Conservation (phyloP, 2,329 filamentous ascomycete genomes). For the Harringtonia lauricola region DNA sequence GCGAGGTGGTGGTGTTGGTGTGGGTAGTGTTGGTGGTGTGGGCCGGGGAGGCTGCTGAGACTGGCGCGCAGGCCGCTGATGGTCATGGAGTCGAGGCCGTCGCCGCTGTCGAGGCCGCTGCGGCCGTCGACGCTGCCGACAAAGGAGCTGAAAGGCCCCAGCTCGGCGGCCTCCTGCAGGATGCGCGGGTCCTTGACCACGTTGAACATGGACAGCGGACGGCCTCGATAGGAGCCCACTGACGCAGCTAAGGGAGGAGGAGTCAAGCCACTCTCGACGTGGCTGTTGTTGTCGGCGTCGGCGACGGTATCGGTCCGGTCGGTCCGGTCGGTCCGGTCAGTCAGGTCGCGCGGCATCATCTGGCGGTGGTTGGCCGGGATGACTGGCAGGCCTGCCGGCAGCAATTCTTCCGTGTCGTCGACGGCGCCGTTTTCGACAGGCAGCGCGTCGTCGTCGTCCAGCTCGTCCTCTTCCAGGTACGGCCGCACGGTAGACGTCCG, state of each 20-base stretch:
- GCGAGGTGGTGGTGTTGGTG: no score
- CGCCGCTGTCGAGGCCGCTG: no score
- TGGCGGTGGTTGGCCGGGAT: not conserved
- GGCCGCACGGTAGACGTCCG: conserved; percentile 2
- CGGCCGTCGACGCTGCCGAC: conserved; percentile 26
- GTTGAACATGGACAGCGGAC: conserved; percentile 21
- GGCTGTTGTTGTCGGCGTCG: not conserved
- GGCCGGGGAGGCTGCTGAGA: no score
- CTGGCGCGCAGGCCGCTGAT: no score
- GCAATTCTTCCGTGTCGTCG: not conserved
- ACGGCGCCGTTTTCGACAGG: not conserved
- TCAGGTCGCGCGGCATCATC: not conserved
- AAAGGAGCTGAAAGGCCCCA: conserved; percentile 26
- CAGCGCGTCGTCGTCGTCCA: conserved; percentile 5
- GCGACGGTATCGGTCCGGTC: not conserved
- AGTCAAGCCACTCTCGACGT: not conserved
- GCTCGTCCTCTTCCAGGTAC: conserved; percentile 1
- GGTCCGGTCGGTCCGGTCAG: not conserved
- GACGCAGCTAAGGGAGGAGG: conserved; percentile 15
- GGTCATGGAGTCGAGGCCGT: no score
- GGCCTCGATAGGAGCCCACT: conserved; percentile 29
- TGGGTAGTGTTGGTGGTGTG: no score
- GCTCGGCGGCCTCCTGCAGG: conserved; percentile 24
- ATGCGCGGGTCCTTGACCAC: conserved; percentile 26
- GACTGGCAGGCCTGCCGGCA: not conserved